Evolutionary conservation across 2,329 filamentous ascomycete species (phyloP).

Genomic region (Cryphonectria radicalis): DNA sequence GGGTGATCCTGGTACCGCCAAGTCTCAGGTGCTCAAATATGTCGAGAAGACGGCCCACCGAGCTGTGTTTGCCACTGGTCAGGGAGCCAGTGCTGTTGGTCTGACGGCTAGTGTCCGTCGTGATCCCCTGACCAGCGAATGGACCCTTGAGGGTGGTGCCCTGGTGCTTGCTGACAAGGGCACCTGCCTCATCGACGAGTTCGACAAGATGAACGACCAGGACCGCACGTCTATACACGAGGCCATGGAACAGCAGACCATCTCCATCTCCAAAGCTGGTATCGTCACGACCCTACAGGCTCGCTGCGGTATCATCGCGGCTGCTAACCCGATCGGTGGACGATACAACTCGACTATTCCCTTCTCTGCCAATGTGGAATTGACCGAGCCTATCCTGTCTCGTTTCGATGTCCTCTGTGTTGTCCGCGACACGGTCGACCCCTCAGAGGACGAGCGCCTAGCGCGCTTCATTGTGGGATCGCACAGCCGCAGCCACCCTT

Average conservation of each 20-base stretch:
- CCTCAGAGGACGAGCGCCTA: conserved; percentile 86
- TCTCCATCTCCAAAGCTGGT: conserved; percentile 97
- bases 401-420: conserved; percentile 98
- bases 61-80: conserved; percentile 95
- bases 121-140: conserved; percentile 93
- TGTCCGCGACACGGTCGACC: conserved; percentile 93
- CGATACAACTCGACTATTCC: conserved; percentile 96
- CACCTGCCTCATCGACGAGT: conserved; percentile 96
- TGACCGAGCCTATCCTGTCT: conserved; percentile 95
- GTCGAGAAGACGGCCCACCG: conserved; percentile 96
- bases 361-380: conserved; percentile 93
- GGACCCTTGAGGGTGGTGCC: conserved; percentile 95
- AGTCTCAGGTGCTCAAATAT: conserved; percentile 97
- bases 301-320: conserved; percentile 93
- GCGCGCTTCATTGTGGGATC: conserved; percentile 95
- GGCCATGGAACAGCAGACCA: conserved; percentile 99
- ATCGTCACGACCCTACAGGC: conserved; percentile 98
- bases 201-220: conserved; percentile 99
- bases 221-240: conserved; percentile 98
- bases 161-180: conserved; percentile 93
- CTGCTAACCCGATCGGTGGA: conserved; percentile 93
- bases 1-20: conserved; percentile 95
- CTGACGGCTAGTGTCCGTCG: conserved; percentile 94
- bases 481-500: conserved; percentile 82
- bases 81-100: conserved; percentile 96